Evolutionary conservation across 331 rosid species (phyloP).

Genomic region (Dryas integrifolia): DNA sequence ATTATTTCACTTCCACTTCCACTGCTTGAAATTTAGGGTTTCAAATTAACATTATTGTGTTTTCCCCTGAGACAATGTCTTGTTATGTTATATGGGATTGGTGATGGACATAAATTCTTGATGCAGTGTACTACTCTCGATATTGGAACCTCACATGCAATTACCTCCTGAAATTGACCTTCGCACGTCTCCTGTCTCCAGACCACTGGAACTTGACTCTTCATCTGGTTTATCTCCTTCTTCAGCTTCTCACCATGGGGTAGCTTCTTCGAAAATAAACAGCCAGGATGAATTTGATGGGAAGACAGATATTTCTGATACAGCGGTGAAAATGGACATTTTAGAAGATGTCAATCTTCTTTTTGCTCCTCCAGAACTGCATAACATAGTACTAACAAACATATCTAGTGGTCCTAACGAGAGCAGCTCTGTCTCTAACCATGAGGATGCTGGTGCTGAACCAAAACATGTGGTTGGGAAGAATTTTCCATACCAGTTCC

Average conservation of each 20-base stretch:
- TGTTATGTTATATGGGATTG: not conserved
- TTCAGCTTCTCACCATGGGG: constrained; percentile 42
- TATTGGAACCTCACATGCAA: constrained; percentile 86
- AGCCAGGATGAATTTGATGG: constrained; percentile 65
- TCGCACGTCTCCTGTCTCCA: constrained; percentile 42
- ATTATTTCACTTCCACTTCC: too few relatives aligned
- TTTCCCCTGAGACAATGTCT: not conserved
- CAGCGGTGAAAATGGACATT: constrained; percentile 48
- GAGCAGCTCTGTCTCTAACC: constrained; percentile 41
- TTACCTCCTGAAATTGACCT: constrained; percentile 87
- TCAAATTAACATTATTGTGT: not conserved
- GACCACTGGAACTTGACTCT: constrained; percentile 49
- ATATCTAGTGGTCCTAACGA: constrained; percentile 43
- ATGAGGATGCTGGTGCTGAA: constrained; percentile 44
- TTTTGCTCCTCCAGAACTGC: constrained; percentile 70
- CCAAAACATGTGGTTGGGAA: constrained; percentile 45
- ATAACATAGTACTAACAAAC: constrained; percentile 48
- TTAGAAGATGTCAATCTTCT: constrained; percentile 62
- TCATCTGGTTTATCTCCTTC: constrained; percentile 41
- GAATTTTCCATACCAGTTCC: constrained; percentile 32
- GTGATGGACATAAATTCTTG: constrained; percentile 18
- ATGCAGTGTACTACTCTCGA: constrained; percentile 82
- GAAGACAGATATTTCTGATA: constrained; percentile 56
- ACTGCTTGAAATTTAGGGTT: too few relatives aligned
- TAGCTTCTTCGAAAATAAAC: constrained; percentile 47